Base-by-base conservation (phyloP, 2,329 filamentous ascomycete genomes). In the Colletotrichum sp. region DNA sequence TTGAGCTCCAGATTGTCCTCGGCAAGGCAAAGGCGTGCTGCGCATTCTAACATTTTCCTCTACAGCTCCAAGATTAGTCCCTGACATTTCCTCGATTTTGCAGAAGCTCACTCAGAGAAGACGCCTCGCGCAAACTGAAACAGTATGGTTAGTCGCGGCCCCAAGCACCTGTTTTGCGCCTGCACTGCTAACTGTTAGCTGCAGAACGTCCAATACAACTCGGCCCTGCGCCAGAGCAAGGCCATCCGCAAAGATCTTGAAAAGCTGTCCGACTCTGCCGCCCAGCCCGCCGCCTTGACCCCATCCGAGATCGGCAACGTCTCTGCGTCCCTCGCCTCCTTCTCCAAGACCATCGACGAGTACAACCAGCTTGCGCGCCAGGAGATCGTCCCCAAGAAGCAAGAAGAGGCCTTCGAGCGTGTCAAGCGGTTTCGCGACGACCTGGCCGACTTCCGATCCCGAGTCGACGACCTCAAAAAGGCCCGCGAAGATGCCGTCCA, bases 341-440 rank as follows among this genome's bases (percentile, higher is more conserved):
- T 99, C 83, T 91, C 94, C 61, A 95, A 97, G 75, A 98, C 95
- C 1, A 89, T 99, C 76, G 96, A 98, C 85, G 96, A 98, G 81
- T 99, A 99, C 87, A 91, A 93, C 79, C 90, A 90, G 69, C 91
- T 98, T 34, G 93, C 96, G 2, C 94, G 94, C 77, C 94, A 96
- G 79, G 97, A 99, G 83, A 91, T 98, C 36, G 96, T 98, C 70
- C 90, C 94, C 6, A 93, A 94, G 73, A 99, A 98, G 85, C 94
- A 98, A 78, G 93, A 97, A 74, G 98, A 98, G 81, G 97, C 96
- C 1, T 88, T 91, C 76, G 95, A 97, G 81, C 91, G 97, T 58
- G 89, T 98, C 72, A 94, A 94, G 83, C 95, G 92, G 79, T 99
- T 99, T 84, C 92, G 95, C 72, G 84, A 89, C 57, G 96, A 98